Base-by-base conservation (phyloP, 768 basidiomycete species). In the Steccherinum ochraceum region DNA sequence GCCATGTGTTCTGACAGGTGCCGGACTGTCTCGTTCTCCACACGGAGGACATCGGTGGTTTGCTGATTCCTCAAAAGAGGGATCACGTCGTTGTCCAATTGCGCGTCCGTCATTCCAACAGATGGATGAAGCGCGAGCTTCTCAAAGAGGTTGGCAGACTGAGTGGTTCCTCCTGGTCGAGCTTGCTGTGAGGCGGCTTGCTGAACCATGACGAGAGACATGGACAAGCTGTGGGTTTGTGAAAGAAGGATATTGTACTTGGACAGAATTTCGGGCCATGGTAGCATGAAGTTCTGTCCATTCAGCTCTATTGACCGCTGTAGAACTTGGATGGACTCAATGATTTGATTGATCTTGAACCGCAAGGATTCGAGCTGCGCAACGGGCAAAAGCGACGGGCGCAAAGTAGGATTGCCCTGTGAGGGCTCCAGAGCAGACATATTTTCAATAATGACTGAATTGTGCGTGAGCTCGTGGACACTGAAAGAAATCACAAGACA, bases 231-330 rank as follows among this genome's bases (percentile, higher is more conserved):
- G 61, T 88, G 86, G 0, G 87, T 88, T 60, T 92, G 90, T 0
- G 87, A 88, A 50, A 92, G 77, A 23, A 93, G 75, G 55, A 89
- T 76, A 58, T 84, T 90, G 77, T 91, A 92, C 71, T 90, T 91
- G 12, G 84, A 82, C 49, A 92, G 74, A 49, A 93, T 80, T 60
- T 92, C 89, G 2, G 89, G 90, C 90, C 90, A 92, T 5, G 86
- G 67, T 2, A 84, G 82, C 81, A 90, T 89, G n/a, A 62, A 71
- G 30, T 68, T 69, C 41, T 72, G 75, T 30, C 79, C 73, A 12
- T 76, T 77, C 5, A 70, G 72, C 48, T 87, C 83, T 57, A 90
- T 71, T 5, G 78, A 83, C 48, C 77, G 72, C 50, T 83, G 82
- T 7, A 90, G 71, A 0, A 72, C 70, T 51, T 81, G 71, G 20